Evolutionary conservation across 169 alveolate species (phyloP), one percentile per base, ranked within the genome.

Genomic region (Plasmodium yoelii): DNA sequence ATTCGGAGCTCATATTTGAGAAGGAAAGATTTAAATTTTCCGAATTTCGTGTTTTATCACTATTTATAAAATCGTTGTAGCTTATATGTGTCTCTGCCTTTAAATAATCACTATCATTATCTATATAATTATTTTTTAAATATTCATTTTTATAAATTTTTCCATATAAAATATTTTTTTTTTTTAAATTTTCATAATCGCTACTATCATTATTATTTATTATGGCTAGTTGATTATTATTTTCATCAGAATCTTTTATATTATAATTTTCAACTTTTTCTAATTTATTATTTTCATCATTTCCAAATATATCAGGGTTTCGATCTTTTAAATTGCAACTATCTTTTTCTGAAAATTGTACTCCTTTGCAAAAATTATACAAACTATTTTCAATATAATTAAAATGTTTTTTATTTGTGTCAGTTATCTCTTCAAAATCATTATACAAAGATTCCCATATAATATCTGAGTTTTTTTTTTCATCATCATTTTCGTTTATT

Each of bases 401-500:
- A 8, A 68, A 80, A 34, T 80, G 90, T 24, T 57, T 51, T 24
- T 80, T 80, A 57, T 80, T 64, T 24, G 82, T 80, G 42, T 65
- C 56, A 12, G 90, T 80, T 49, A 80, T 80, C 65, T 80, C 90
- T 47, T 80, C 56, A 47, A 80, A 80, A 60, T 80, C 90, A 9
- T 80, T 80, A 80, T 80, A 80, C 19, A 80, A 42, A 5, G 90
- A 80, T 60, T 80, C 82, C 90, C 90, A 80, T 26, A 80, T 57
- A 34, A 80, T 57, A 15, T 80, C 90, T 12, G 22, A 65, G 5
- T 26, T 57, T 42, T 65, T 65, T 55, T 55, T 5, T 22, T 67
- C 60, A 53, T 65, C 59, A 9, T n/a, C 64, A 26, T 22, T 22
- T 8, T 8, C 49, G 26, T 56, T 63, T 46, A 47, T 24, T 65